Conservation (phyloP, 176 grass and related monocot species). For the Eragrostis curvula region DNA sequence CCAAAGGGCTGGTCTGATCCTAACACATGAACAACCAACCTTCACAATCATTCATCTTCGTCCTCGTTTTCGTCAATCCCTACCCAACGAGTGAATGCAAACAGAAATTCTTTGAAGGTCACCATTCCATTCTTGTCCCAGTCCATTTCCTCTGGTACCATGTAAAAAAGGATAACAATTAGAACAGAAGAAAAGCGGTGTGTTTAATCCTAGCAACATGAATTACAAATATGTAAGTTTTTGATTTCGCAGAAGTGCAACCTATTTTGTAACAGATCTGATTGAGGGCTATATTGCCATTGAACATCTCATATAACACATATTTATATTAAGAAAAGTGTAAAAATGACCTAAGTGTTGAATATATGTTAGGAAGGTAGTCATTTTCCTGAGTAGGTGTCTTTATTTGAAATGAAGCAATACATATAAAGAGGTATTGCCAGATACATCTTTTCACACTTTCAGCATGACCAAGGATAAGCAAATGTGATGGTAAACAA, state of each 20-base stretch:
- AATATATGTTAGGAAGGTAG: background rate
- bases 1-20: slow-evolving; percentile 3
- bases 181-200: background rate
- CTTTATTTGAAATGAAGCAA: slow-evolving; percentile 17
- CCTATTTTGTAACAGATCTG: background rate
- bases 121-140: slow-evolving; percentile 99
- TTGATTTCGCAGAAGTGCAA: background rate
- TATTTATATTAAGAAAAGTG: background rate
- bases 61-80: slow-evolving; percentile 85
- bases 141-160: slow-evolving; percentile 91
- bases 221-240: background rate
- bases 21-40: slow-evolving; percentile 6
- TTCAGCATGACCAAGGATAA: slow-evolving; percentile 7
- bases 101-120: slow-evolving; percentile 90
- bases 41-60: slow-evolving; percentile 30
- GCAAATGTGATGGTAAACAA: background rate
- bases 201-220: background rate
- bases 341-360: background rate
- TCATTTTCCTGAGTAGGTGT: slow-evolving; percentile 24
- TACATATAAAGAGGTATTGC: background rate
- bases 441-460: background rate
- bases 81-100: slow-evolving; percentile 96
- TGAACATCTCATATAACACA: background rate
- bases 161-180: background rate
- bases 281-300: background rate